Evolutionary conservation across 1,284 basidiomycete genomes (phyloP).

Genomic region (Rhodofomes roseus): DNA sequence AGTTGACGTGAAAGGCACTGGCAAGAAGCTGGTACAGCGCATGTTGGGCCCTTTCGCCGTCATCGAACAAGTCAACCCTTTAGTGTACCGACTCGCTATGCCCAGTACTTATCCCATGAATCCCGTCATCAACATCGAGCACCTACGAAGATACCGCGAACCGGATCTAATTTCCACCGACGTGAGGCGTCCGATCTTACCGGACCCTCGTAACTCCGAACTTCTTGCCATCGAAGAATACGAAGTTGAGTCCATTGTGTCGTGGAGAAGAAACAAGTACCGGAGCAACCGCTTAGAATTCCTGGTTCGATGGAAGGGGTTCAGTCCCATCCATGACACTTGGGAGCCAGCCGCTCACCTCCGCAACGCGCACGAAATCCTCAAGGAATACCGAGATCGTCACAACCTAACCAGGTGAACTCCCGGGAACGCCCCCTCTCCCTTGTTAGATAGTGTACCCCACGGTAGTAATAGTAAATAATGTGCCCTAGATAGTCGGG

Average conservation of each 20-base stretch:
- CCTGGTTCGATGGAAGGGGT: not conserved
- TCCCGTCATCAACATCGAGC: too few species aligned
- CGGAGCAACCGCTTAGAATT: not conserved
- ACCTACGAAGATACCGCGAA: too few species aligned
- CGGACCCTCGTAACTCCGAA: not conserved
- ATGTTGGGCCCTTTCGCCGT: constrained; percentile 33
- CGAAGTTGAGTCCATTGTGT: not conserved
- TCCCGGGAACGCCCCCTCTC: too few species aligned
- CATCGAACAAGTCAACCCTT: constrained; percentile 21
- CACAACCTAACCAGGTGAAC: too few species aligned
- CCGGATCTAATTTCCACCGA: too few species aligned
- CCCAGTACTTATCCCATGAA: too few species aligned
- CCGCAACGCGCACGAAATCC: not conserved
- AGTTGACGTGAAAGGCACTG: too few species aligned
- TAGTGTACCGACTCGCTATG: too few species aligned
- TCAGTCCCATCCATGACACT: not conserved
- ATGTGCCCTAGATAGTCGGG: too few species aligned
- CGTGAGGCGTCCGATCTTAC: too few species aligned
- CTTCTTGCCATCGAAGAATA: not conserved
- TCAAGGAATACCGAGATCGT: not conserved
- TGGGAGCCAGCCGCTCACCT: not conserved
- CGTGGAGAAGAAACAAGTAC: not conserved
- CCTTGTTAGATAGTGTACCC: too few species aligned
- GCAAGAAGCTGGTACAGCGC: constrained; percentile 27
- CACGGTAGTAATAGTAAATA: too few species aligned